Percentiles rank a stretch among this genome's conserved stretches.
phyloP scores from a whole-genome alignment of 1,139 yeast genomes.

The Suhomyces bolitotheri region DNA sequence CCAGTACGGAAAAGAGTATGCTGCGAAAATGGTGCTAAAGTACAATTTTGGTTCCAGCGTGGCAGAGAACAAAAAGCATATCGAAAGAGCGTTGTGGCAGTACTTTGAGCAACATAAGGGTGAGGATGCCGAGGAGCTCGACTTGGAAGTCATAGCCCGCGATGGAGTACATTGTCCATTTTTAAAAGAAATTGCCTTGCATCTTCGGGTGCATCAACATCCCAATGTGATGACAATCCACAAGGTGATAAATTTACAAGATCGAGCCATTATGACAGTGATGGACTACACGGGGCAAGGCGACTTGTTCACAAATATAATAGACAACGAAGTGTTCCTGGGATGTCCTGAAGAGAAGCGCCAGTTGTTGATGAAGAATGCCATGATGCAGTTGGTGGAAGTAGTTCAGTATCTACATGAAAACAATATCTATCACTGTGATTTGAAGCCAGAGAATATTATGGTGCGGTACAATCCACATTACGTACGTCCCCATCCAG shows the following conservation, averaged over 20 bases:
- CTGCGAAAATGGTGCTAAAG: slow-evolving; percentile 73
- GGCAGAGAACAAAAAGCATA: slow-evolving; percentile 32
- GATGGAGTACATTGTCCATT: slow-evolving; percentile 48
- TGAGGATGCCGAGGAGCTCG: slow-evolving; percentile 30
- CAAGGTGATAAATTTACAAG: slow-evolving; percentile 61
- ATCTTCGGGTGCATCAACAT: slow-evolving; percentile 72
- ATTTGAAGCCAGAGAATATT: slow-evolving; percentile 87
- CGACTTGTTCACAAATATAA: slow-evolving; percentile 79
- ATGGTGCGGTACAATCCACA: slow-evolving; percentile 47
- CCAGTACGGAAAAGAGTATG: slow-evolving; percentile 49
- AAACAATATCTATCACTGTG: slow-evolving; percentile 77
- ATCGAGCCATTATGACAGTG: slow-evolving; percentile 61
- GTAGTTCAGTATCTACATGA: slow-evolving; percentile 71
- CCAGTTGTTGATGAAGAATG: slow-evolving; percentile 58
- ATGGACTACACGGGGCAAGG: slow-evolving; percentile 86
- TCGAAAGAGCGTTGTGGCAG: slow-evolving; percentile 30
- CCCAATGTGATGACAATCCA: slow-evolving; percentile 76
- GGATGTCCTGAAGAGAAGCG: slow-evolving; percentile 37
- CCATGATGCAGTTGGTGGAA: slow-evolving; percentile 73
- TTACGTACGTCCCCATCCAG: slow-evolving; percentile 23
- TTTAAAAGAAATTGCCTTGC: slow-evolving; percentile 70
- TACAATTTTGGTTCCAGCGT: slow-evolving; percentile 29
- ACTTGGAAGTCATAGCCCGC: slow-evolving; percentile 43
- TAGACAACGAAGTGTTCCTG: slow-evolving; percentile 58
- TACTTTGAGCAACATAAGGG: slow-evolving; percentile 29